Base-by-base conservation (phyloP, 73 alveolate species). In the Paraurostyla sp. region DNA sequence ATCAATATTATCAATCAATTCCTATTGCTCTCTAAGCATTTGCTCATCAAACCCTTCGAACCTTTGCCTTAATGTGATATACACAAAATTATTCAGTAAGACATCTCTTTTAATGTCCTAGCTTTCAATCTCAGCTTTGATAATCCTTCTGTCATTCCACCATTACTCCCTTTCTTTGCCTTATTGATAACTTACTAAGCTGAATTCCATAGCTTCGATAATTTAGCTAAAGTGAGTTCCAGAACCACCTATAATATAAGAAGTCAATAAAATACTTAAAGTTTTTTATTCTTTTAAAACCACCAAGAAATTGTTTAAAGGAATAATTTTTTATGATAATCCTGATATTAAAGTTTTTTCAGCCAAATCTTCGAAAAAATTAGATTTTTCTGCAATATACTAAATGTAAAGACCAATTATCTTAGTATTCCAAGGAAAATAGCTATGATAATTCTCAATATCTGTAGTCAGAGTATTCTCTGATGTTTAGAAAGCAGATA, bases 21-120 rank as follows among this genome's bases (percentile, higher is more conserved):
- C 16, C 22, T 22, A 35, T 20, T 52, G 29, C 40, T 78, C 0
- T 1, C n/a, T 7, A 7, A 20, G 7, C 0, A 73, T n/a, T 11
- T 73, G 71, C 2, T 78, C 89, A 51, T 78, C 89, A 32, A 78
- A 78, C 20, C 78, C 89, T 38, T 78, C 89, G 38, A 78, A 78
- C 35, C 22, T 49, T 23, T 13, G 4, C 27, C 46, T 29, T 23
- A 78, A 18, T 27, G 32, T 7, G 40, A 78, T 52, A 41, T 78
- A 78, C 15, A 78, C 27, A 60, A 78, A 78, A 27, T 54, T 54
- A 30, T 78, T 51, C 62, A 51, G 33, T 78, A 78, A 4, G 16
- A 51, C 35, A 22, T 78, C 89, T 78, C 78, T 78, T 36, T 78
- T 78, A 13, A 78, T 58, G 62, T 78, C 89, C 0, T 20, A 7